Evolutionary conservation across 1,284 basidiomycete genomes (phyloP), one percentile per base, ranked within the genome.

Genomic region (Phlebopus sp.): DNA sequence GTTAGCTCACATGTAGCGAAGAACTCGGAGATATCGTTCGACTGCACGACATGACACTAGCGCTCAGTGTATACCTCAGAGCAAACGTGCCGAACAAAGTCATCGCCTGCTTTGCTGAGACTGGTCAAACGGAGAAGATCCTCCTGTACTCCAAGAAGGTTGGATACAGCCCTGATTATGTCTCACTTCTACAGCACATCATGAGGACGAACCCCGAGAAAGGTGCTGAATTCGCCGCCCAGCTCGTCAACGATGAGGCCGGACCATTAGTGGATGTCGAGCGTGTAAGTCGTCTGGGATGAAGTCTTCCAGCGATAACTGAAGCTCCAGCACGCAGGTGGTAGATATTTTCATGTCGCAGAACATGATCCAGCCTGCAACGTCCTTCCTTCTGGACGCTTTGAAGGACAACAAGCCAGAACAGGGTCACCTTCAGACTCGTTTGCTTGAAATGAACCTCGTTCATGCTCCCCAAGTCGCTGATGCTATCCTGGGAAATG

Each of bases 321-420:
- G 38, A 59, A 44, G 27, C 34, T 38, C 17, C 39, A 52, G 37
- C 35, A 30, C 27, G 18, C 50, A 88, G 84, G 87, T 96, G 45
- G 92, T 97, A 51, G 97, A 99, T 66, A 97, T 99, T 64, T 99
- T 99, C 77, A 97, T 97, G 93, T 89, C 89, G 2, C 96, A 98
- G 68, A 99, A 98, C 75, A 94, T 99, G 92, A 95, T 99, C 53
- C 97, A 99, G 71, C 97, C 96, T 42, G 97, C 97, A 14, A 99
- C 97, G 0, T 96, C 92, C 3, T 99, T 99, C 86, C 76, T 99
- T 42, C 76, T 99, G 49, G 97, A 99, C 66, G 97, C 95, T n/a
- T 79, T 99, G 60, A 99, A 99, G 76, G 97, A 99, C 57, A 99
- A 99, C 77, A 92, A 91, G 70, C 92, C 95, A 0, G 97, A 99